Percentiles rank a stretch among this genome's conserved stretches.
Conservation (phyloP, 176 grass and related monocot genomes). For the Cocos nucifera region DNA sequence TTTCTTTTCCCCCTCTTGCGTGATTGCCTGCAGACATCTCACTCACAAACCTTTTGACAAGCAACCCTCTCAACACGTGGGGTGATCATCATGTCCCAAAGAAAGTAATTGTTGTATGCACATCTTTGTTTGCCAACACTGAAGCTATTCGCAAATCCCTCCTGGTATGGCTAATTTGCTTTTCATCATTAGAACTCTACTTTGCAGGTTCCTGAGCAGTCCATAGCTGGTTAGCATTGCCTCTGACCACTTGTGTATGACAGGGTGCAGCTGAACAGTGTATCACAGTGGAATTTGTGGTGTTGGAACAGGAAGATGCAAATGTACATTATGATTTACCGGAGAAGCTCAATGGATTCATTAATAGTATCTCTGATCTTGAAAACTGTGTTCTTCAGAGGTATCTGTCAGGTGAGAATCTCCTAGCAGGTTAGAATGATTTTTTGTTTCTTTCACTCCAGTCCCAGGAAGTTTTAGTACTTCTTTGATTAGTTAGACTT, state of each 20-base stretch:
- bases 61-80: slow-evolving; percentile 70
- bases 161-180: slow-evolving; percentile 29
- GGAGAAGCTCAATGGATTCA: slow-evolving; percentile 30
- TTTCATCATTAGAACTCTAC: too few species aligned
- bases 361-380: slow-evolving; percentile 61
- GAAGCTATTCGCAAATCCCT: slow-evolving; percentile 62
- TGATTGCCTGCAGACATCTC: slow-evolving; percentile 33
- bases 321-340: slow-evolving; percentile 26
- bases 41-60: slow-evolving; percentile 55
- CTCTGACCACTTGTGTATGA: slow-evolving; percentile 7
- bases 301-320: slow-evolving; percentile 42
- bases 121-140: slow-evolving; percentile 34
- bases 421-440: too few species aligned
- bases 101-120: slow-evolving; percentile 77
- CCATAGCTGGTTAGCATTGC: background rate
- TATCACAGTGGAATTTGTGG: slow-evolving; percentile 70
- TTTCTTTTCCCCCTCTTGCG: slow-evolving; percentile 8
- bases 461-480: too few species aligned
- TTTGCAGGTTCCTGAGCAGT: too few species aligned
- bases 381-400: slow-evolving; percentile 70
- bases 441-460: too few species aligned
- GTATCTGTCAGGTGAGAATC: slow-evolving; percentile 57
- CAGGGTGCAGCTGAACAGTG: slow-evolving; percentile 88
- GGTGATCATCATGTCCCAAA: slow-evolving; percentile 68
- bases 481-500: too few species aligned